Conservation (phyloP, 2,329 filamentous ascomycete genomes). For the Hirsutella minnesotensis region DNA sequence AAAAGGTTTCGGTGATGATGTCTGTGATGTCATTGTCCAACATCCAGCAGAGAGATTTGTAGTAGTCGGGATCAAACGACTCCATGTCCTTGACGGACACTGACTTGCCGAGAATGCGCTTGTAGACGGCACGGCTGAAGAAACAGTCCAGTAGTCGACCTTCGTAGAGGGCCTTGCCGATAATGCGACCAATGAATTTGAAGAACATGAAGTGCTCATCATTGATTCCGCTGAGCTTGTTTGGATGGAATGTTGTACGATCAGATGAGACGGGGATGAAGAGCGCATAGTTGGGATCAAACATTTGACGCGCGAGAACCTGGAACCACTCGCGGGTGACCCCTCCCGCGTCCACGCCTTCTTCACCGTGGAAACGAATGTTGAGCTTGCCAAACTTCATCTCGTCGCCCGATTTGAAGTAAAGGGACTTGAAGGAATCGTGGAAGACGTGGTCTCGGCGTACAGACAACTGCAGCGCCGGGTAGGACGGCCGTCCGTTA, state of each 20-base stretch:
- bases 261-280: conserved; percentile 96
- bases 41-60: conserved; percentile 98
- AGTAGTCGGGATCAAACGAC: conserved; percentile 94
- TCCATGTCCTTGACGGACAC: conserved; percentile 99
- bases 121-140: conserved; percentile 97
- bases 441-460: conserved; percentile 94
- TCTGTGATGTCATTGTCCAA: conserved; percentile 97
- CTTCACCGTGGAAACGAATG: conserved; percentile 93
- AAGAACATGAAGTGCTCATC: conserved; percentile 95
- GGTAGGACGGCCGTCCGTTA: conserved; percentile 57
- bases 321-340: conserved; percentile 99
- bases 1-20: conserved; percentile 93
- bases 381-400: conserved; percentile 99
- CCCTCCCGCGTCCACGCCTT: conserved; percentile 94
- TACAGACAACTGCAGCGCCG: conserved; percentile 72
- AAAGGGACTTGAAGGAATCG: conserved; percentile 95
- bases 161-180: conserved; percentile 96
- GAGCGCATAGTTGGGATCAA: conserved; percentile 92
- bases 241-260: conserved; percentile 96
- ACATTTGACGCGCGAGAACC: conserved; percentile 94
- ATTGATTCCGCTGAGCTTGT: conserved; percentile 87
- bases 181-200: conserved; percentile 97
- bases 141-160: conserved; percentile 93
- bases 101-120: conserved; percentile 86
- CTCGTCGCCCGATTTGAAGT: conserved; percentile 92